Base-by-base conservation (phyloP, 331 rosid genomes). In the Spiraea crenata region DNA sequence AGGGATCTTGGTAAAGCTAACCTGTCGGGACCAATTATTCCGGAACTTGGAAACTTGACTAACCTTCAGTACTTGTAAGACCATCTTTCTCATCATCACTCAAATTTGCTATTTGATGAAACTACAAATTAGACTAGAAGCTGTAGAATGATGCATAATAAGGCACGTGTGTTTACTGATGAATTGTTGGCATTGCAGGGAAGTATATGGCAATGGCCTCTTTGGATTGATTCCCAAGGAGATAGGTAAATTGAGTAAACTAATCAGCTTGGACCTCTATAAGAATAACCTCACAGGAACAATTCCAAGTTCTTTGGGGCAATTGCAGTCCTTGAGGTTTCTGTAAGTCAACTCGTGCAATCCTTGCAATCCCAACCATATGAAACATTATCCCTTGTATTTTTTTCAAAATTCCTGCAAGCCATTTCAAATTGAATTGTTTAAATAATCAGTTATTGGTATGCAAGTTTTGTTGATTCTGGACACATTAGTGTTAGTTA, bases 1-100 rank as follows among this genome's bases (percentile, higher is more conserved):
- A 72, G 86, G 79, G 81, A 79, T 65, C 81, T 79, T 35, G 78
- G 76, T 39, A n/a, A 56, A 41, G 80, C 76, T 20, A 50, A 54
- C 19, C 65, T 82, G n/a, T 58, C 77, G 3, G 80, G 82, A 70
- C 61, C 51, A 47, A 71, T 82, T 49, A 17, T 70, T 47, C 80
- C 80, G 8, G 52, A 62, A 45, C 80, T 77, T 14, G 81, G 69
- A 67, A 71, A 42, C 61, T 74, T 78, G 70, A 14, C 80, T 19
- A 70, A 61, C 47, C 76, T 78, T 64, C 81, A 78, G 10, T 67
- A 65, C 50, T 71, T 78, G 86, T 74, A 62, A 46, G 80, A 38
- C 66, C 38, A 4, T 4, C 51, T 69, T 14, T 5, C n/a, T 25
- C 20, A 54, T 40, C 50, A 52, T 20, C 8, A 14, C 15, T 42